Conservation (phyloP, 345 rosid genomes). For the Erucastrum elatum region DNA sequence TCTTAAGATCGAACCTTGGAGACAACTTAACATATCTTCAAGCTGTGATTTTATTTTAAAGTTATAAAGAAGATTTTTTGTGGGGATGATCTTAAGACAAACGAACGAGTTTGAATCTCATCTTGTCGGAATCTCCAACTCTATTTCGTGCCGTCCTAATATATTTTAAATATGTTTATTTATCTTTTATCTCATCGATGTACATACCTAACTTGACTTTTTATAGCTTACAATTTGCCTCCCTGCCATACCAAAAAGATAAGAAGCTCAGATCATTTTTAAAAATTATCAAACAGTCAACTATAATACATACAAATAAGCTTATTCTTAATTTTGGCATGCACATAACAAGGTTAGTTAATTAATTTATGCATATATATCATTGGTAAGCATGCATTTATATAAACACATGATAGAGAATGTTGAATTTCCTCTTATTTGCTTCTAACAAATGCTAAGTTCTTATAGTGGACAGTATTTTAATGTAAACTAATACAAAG, state of each 20-base stretch:
- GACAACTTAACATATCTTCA: constrained; percentile 38
- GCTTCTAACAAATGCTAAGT: background rate
- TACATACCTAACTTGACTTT: constrained; percentile 38
- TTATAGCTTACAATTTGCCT: constrained; percentile 34
- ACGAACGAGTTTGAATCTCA: constrained; percentile 40
- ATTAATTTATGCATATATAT: background rate
- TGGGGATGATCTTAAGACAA: constrained; percentile 40
- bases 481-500: background rate
- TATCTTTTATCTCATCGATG: constrained; percentile 17
- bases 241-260: constrained; percentile 34
- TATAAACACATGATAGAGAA: background rate
- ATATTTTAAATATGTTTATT: constrained; percentile 9
- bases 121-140: constrained; percentile 46
- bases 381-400: constrained; percentile 23
- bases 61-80: constrained; percentile 29
- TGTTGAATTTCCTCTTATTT: constrained; percentile 12
- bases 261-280: constrained; percentile 29
- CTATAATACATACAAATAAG: constrained; percentile 35
- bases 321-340: constrained; percentile 34
- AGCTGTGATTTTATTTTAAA: constrained; percentile 35
- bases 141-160: constrained; percentile 34
- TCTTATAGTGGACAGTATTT: background rate
- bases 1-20: constrained; percentile 10
- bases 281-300: constrained; percentile 22
- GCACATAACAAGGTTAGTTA: constrained; percentile 28